Percentiles rank a stretch among this genome's conserved stretches.
Conservation (phyloP, 495 filamentous ascomycete genomes). For the Penicillium turbatum region DNA sequence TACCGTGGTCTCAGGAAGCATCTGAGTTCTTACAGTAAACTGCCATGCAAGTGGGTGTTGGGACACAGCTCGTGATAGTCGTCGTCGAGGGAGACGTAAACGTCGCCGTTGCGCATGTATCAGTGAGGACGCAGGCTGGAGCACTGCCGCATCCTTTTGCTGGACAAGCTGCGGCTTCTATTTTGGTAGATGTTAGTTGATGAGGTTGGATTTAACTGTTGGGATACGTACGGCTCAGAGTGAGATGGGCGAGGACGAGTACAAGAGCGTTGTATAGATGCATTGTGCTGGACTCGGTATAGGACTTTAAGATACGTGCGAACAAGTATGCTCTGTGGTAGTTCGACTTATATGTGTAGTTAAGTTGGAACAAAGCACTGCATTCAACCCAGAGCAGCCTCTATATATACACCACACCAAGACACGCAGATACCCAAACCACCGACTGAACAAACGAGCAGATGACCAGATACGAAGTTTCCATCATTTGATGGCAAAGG, state of each 20-base stretch:
- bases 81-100: slow-evolving; percentile 28
- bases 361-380: neutral
- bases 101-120: slow-evolving; percentile 31
- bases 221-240: slow-evolving; percentile 11
- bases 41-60: slow-evolving; percentile 29
- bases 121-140: slow-evolving; percentile 29
- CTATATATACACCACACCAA: slow-evolving; percentile 4
- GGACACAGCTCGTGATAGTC: slow-evolving; percentile 30
- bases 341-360: neutral
- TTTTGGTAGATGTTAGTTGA: neutral
- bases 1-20: too few relatives aligned
- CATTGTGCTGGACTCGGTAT: too few relatives aligned
- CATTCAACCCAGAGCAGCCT: neutral
- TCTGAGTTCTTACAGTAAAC: slow-evolving; percentile 31
- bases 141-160: slow-evolving; percentile 19
- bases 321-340: too few relatives aligned
- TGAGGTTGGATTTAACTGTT: neutral
- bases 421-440: neutral
- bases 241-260: slow-evolving; percentile 5
- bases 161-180: slow-evolving; percentile 5
- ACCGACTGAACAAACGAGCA: slow-evolving; percentile 4
- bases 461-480: slow-evolving; percentile 22
- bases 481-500: neutral
- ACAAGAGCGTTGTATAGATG: slow-evolving; percentile 7
- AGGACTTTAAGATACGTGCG: too few relatives aligned